These are phyloP conservation scores for Pleurostoma richardsiae DNA, from an alignment of 2,329 filamentous ascomycete genomes.

Conservation along the genomic window DNA sequence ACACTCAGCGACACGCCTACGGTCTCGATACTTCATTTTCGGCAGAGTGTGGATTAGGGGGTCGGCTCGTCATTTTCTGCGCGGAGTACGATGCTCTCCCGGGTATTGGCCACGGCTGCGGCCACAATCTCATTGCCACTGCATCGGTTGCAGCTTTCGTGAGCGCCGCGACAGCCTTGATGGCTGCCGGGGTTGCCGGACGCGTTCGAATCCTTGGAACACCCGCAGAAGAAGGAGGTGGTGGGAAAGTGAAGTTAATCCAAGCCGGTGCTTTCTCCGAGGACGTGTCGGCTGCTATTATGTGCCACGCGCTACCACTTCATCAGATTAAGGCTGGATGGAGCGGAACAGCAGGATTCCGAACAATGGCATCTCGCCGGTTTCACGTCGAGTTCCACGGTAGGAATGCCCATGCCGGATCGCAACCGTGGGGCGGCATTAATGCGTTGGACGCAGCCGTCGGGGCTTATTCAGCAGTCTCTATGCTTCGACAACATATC, in stretches of 20 bases:
- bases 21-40: not conserved
- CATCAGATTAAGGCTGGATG: not conserved
- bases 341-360: not conserved
- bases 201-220: slow-evolving; percentile 30
- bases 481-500: slow-evolving; percentile 27
- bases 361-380: not conserved
- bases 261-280: slow-evolving; percentile 30
- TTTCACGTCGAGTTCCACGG: not conserved
- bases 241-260: slow-evolving; percentile 38
- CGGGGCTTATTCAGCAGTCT: slow-evolving; percentile 27
- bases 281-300: not conserved
- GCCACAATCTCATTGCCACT: slow-evolving; percentile 36
- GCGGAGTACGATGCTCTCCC: slow-evolving; percentile 22
- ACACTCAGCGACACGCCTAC: not conserved
- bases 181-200: slow-evolving; percentile 12
- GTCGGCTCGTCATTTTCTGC: slow-evolving; percentile 4
- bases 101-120: slow-evolving; percentile 33
- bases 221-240: slow-evolving; percentile 35
- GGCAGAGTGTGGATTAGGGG: not conserved
- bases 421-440: slow-evolving; percentile 5
- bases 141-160: slow-evolving; percentile 28
- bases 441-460: slow-evolving; percentile 44
- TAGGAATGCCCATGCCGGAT: not conserved
- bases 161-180: slow-evolving; percentile 17
- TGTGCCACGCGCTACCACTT: not conserved